Base-by-base conservation (phyloP, 2,329 filamentous ascomycete genomes). In the Blastomyces gilchristii region DNA sequence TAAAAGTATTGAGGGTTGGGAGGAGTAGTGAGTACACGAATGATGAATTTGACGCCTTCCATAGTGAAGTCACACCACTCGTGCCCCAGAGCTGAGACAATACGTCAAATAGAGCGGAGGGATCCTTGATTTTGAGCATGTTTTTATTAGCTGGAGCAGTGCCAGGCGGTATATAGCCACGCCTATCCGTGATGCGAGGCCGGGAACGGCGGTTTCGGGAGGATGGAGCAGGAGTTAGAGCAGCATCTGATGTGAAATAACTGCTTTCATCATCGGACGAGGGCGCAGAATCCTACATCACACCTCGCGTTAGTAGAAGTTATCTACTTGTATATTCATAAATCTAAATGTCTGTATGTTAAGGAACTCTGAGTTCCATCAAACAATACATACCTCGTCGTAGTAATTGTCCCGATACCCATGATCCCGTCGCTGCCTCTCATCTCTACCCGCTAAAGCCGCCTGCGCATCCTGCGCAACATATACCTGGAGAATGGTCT, bases 21-120 rank as follows among this genome's bases (percentile, higher is more conserved):
- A 92, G 85, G 22, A 97, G 81, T 57, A 97, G 85, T 0, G 87
- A 89, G 77, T 97, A 96, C 59, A 97, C 81, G 71, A 97, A 99
- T 0, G 91, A 95, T 16, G 89, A 86, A 73, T 97, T 97, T 47
- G 91, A 90, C 9, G 88, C 83, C 74, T 97, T 97, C 92, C 93
- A 99, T 5, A 97, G 87, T 4, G 94, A 94, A 82, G 91, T 92
- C 0, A 87, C 87, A 45, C 91, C 90, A 73, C 96, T 93, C 68
- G 89, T 93, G 58, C 87, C 83, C 90, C 94, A 97, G 25, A 97
- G 78, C 72, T 95, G 89, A 7, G 87, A 87, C 65, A 99, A 84
- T 2, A 94, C 90, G 68, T 96, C 91, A 69, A 92, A 83, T 63
- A 97, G 81, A 0, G 92, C 93, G 72, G 93, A 89, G 12, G 89